Base-by-base conservation (phyloP, 805 yeast genomes). In the Nakazawaea ernobii region DNA sequence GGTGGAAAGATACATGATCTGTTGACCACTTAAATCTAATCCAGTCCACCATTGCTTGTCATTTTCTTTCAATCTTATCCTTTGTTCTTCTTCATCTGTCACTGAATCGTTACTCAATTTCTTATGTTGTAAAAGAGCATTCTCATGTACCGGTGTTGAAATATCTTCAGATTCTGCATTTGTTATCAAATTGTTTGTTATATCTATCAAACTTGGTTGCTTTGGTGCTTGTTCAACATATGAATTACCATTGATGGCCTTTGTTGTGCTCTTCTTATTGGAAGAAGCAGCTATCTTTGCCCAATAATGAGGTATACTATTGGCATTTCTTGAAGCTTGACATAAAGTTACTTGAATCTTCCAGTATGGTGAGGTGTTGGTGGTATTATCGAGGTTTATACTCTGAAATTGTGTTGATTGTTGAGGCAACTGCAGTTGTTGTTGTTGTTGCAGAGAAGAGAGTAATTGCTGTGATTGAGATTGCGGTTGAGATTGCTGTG, bases 11-110 rank as follows among this genome's bases (percentile, higher is more conserved):
- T 79, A 75, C 52, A 79, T 70, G 45, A 94, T 71, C 32, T 92
- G 87, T 65, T 94, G 95, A 50, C 97, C 97, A 53, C 95, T 82
- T 54, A 92, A 71, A 68, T 94, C 99, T 54, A 94, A 70, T 6
- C 91, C 92, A 46, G 95, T 86, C 99, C 99, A 94, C 60, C 86
- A 75, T 67, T 91, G 97, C 50, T 82, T 84, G 33, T 85, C 80
- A 59, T 74, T 72, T 27, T 79, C 75, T 52, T 73, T 74, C 33
- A 72, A 66, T 64, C 82, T 73, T 68, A 80, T 75, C 63, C 85
- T 69, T 61, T 82, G 81, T 57, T 79, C 82, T 59, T 82, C 84
- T 57, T 84, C 87, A 53, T 82, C 86, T 50, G 73, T 69, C 40
- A 73, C 70, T 26, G 56, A 52, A 26, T 61, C 63, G 40, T 59